phyloP scores from a whole-genome alignment of 306 rosid genomes.

The Trifolium pratense region DNA sequence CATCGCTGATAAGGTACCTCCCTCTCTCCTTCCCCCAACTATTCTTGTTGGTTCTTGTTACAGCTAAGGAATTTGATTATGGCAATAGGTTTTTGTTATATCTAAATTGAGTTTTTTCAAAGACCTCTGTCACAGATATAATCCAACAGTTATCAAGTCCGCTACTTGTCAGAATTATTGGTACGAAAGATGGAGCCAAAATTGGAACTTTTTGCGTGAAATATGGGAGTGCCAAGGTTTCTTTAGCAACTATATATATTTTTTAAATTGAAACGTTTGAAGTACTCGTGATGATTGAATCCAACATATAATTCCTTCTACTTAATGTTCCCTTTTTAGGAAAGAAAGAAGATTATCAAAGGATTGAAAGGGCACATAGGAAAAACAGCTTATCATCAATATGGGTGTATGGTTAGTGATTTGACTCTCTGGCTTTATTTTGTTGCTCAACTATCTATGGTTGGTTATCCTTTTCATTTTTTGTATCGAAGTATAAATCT shows the following conservation, averaged over 20 bases:
- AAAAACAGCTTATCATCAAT: conserved; percentile 76
- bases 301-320: conserved; percentile 30
- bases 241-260: conserved; percentile 31
- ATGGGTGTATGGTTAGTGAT: conserved; percentile 78
- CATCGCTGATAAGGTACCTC: conserved; percentile 80
- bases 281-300: conserved; percentile 35
- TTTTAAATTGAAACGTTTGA: conserved; percentile 19
- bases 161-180: conserved; percentile 81
- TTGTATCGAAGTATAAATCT: conserved; percentile 10
- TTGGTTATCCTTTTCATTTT: conserved; percentile 24
- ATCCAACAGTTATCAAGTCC: conserved; percentile 78
- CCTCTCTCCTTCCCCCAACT: conserved; percentile 1
- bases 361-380: conserved; percentile 79
- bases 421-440: conserved; percentile 30
- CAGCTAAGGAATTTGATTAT: conserved; percentile 22
- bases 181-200: conserved; percentile 88
- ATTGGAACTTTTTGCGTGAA: conserved; percentile 82
- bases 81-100: conserved; percentile 35
- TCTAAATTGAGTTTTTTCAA: conserved; percentile 52
- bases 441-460: conserved; percentile 32
- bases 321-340: conserved; percentile 57
- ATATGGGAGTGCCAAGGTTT: conserved; percentile 93
- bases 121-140: conserved; percentile 87
- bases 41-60: conserved; percentile 28
- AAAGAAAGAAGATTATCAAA: conserved; percentile 92